phyloP scores from a whole-genome alignment of 192 early-diverging fungal species.

The Ambispora gerdemannii region DNA sequence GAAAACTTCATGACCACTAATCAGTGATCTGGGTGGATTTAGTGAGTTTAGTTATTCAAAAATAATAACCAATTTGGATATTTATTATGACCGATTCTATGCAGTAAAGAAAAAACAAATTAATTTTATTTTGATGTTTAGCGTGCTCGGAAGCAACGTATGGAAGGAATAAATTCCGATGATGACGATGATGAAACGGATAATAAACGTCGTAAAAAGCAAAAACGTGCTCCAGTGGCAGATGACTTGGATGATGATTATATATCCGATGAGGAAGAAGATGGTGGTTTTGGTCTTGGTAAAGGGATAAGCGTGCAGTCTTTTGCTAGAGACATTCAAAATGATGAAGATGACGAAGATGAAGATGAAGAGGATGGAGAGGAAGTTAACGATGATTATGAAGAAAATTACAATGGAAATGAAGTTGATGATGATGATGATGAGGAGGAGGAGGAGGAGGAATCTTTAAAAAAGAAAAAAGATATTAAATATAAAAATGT shows the following conservation, averaged over 20 bases:
- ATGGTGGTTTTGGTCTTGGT: conserved; percentile 34
- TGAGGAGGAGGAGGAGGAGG: conserved; percentile 27
- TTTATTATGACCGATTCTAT: background rate
- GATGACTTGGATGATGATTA: conserved; percentile 75
- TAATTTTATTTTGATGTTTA: background rate
- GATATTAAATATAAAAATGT: conserved; percentile 42
- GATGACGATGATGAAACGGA: conserved; percentile 58
- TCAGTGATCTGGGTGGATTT: background rate
- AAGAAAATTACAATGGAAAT: conserved; percentile 36
- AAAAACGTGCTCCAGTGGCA: conserved; percentile 52
- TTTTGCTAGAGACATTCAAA: conserved; percentile 41
- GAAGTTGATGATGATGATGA: conserved; percentile 39
- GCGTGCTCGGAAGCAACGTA: conserved; percentile 70
- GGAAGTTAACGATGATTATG: conserved; percentile 38
- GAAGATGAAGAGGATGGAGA: conserved; percentile 36
- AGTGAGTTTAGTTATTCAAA: too few species aligned
- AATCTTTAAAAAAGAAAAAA: conserved; percentile 32
- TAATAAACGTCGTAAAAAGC: conserved; percentile 37
- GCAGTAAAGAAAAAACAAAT: background rate
- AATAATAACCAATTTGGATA: too few species aligned
- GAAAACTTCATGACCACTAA: background rate
- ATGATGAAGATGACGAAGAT: conserved; percentile 42
- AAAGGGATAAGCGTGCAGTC: conserved; percentile 36
- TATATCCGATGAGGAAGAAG: conserved; percentile 43
- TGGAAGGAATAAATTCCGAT: conserved; percentile 71